Base-by-base conservation (phyloP, 257 asterid genomes). In the Leonotis leonurus region DNA sequence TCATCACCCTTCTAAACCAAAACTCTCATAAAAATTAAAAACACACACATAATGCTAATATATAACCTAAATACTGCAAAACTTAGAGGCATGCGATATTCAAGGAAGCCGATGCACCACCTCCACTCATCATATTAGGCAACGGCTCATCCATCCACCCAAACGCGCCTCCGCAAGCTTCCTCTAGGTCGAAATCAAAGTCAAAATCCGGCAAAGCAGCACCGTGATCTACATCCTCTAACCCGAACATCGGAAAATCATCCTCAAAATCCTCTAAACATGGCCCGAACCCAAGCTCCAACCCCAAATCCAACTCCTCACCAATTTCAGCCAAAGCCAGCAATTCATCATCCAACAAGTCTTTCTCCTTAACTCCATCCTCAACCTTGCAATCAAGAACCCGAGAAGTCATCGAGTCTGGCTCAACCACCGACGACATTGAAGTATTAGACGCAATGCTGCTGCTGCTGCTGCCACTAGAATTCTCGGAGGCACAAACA, bases 61-160 rank as follows among this genome's bases (percentile, higher is more conserved):
- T 6, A 9, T 11, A 8, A 43, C 60, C 64, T 64, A 35, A n/a
- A 29, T 55, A 53, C 85, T 88, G 93, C 95, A 92, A 92, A 89
- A 86, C 83, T 89, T 76, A 92, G 51, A 78, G 96, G 99, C 96
- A 92, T 36, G 85, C 85, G 18, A 82, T 83, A 65, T 87, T 75
- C 66, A 85, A 87, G 71, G 94, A 37, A 57, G 63, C 35, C 32
- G 62, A 60, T 17, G 86, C 29, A n/a, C n/a, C n/a, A n/a, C n/a
- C n/a, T 39, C 75, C 80, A 7, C 57, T 62, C 68, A 36, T 50
- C 73, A 79, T 69, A 67, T 83, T 57, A 24, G 54, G 11, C 2
- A 78, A 0, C 1, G 70, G 58, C 8, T 85, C 95, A n/a, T 87
- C 83, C 77, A 83, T 77, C 86, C 90, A 83, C 8, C 77, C 59